Percentiles rank a stretch among this genome's conserved stretches.
Conservation (phyloP, 176 grass and related monocot genomes). For the Luzula sylvatica region DNA sequence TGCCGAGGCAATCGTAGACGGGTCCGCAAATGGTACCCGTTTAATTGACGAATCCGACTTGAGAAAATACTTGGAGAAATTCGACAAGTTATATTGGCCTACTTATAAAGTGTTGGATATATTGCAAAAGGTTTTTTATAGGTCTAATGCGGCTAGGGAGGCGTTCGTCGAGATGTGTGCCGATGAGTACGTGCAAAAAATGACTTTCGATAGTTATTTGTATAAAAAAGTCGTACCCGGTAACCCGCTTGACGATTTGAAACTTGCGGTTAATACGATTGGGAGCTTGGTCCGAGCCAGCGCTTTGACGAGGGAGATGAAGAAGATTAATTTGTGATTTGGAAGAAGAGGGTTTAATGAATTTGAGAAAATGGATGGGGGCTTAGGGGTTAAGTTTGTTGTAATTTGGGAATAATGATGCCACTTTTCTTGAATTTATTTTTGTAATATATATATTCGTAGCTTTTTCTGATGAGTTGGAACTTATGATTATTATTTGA, state of each 20-base stretch:
- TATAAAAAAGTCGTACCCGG: slow-evolving; percentile 95
- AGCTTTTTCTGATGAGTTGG: too few relatives aligned
- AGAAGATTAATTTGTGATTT: slow-evolving; percentile 68
- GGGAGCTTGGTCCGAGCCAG: slow-evolving; percentile 85
- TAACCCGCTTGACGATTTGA: slow-evolving; percentile 92
- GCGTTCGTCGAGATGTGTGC: slow-evolving; percentile 99
- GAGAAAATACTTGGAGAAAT: slow-evolving; percentile 85
- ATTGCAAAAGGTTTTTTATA: slow-evolving; percentile 99
- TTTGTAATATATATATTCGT: too few relatives aligned
- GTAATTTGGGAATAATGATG: neutral
- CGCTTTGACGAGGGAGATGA: slow-evolving; percentile 79
- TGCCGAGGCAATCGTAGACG: slow-evolving; percentile 78
- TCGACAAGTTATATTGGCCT: slow-evolving; percentile 91
- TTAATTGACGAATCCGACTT: slow-evolving; percentile 90
- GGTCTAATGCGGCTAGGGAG: slow-evolving; percentile 78
- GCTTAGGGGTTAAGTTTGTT: neutral
- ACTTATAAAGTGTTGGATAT: slow-evolving; percentile 99
- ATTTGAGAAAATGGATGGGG: neutral
- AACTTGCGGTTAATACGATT: slow-evolving; percentile 89
- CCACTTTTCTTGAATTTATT: too few relatives aligned
- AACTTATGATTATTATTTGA: too few relatives aligned
- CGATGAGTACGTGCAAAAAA: slow-evolving; percentile 95
- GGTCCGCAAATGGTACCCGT: slow-evolving; percentile 61
- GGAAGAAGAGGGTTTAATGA: slow-evolving; percentile 1
- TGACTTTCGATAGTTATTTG: slow-evolving; percentile 99